Evolutionary conservation across 345 rosid genomes (phyloP).

Genomic region (Mallotus nudiflorus): DNA sequence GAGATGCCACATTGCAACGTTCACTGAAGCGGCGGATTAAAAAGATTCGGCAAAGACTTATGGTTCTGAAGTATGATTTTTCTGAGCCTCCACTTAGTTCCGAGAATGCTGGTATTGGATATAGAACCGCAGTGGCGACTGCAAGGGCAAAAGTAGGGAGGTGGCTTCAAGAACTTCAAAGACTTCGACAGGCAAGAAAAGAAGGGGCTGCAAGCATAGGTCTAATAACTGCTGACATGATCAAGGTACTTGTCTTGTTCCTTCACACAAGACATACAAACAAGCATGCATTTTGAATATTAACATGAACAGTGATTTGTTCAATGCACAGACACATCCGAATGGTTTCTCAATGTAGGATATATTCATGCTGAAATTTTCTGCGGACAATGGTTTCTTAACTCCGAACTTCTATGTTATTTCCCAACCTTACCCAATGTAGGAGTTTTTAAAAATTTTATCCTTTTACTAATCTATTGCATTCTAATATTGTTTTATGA

Average conservation of each 20-base stretch:
- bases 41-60: slow-evolving; percentile 69
- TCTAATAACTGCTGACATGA: slow-evolving; percentile 63
- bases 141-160: slow-evolving; percentile 72
- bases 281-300: background rate
- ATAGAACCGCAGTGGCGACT: slow-evolving; percentile 61
- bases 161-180: slow-evolving; percentile 87
- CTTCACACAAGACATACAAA: background rate
- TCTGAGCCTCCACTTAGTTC: slow-evolving; percentile 47
- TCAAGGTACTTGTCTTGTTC: slow-evolving; percentile 50
- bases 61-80: slow-evolving; percentile 71
- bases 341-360: too few species aligned
- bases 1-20: slow-evolving; percentile 49
- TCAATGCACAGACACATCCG: too few species aligned
- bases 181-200: slow-evolving; percentile 77
- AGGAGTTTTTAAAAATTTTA: background rate
- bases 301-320: too few species aligned
- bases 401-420: background rate
- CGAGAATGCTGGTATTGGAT: slow-evolving; percentile 61
- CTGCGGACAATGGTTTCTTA: background rate
- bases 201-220: slow-evolving; percentile 74
- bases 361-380: background rate
- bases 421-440: background rate
- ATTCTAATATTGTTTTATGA: slow-evolving; percentile 16
- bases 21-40: slow-evolving; percentile 63
- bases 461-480: slow-evolving; percentile 16